Percentiles rank a stretch among this genome's conserved stretches.
phyloP scores from a whole-genome alignment of 2,329 filamentous ascomycete genomes.

The Mycogone perniciosa region DNA sequence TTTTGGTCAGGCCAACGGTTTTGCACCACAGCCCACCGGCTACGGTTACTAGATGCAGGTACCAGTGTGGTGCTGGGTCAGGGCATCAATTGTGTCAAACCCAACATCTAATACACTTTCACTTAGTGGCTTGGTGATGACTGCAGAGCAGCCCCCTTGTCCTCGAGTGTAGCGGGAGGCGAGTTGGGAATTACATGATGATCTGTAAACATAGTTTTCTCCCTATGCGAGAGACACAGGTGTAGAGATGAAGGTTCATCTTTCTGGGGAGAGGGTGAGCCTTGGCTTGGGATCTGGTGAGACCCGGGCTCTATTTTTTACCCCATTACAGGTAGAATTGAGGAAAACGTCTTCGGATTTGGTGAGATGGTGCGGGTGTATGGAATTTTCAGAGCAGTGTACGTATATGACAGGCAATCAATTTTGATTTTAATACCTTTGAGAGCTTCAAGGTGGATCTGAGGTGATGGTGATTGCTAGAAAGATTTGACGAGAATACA shows the following conservation, averaged over 20 bases:
- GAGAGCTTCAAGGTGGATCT: not conserved
- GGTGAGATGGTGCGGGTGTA: conserved; percentile 7
- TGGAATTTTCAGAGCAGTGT: conserved; percentile 2
- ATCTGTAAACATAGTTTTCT: conserved; percentile 5
- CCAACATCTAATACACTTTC: conserved; percentile 7
- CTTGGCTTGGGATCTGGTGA: conserved; percentile 4
- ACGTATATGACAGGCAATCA: conserved; percentile 27
- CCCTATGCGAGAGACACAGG: conserved; percentile 1
- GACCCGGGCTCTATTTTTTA: conserved; percentile 3
- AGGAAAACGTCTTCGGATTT: conserved; percentile 3
- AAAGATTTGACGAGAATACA: not conserved
- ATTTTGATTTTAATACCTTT: conserved; percentile 18
- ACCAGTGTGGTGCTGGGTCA: conserved; percentile 22
- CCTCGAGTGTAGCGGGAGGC: conserved; percentile 1
- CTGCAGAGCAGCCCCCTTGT: not conserved
- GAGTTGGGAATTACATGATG: not conserved
- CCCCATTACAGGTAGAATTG: conserved; percentile 10
- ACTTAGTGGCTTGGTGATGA: not conserved
- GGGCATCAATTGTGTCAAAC: not conserved
- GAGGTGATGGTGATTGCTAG: not conserved
- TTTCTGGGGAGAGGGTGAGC: conserved; percentile 5
- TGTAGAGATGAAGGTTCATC: conserved; percentile 11
- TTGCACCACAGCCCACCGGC: conserved; percentile 82
- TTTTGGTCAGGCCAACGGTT: conserved; percentile 75
- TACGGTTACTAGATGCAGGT: conserved; percentile 51